Percentiles rank a stretch among this genome's conserved stretches.
Evolutionary conservation across 345 rosid species (phyloP).

Genomic region (Populus ilicifolia): DNA sequence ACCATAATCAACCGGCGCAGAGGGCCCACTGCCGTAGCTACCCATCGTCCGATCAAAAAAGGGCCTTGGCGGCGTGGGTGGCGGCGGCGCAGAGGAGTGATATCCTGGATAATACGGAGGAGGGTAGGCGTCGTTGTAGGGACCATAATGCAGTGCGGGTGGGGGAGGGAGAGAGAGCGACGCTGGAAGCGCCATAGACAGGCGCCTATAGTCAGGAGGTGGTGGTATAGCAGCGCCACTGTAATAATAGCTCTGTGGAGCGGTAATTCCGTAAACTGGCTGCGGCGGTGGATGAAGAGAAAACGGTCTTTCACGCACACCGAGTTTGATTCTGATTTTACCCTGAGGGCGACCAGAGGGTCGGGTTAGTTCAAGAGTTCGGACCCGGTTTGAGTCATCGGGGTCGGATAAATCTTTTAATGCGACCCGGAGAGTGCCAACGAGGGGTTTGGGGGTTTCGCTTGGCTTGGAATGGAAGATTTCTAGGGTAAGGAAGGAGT

Average conservation of each 20-base stretch:
- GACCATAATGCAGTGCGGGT: slow-evolving; percentile 15
- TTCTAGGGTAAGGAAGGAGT: slow-evolving; percentile 39
- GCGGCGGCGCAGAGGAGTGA: slow-evolving; percentile 21
- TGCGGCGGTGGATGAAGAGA: slow-evolving; percentile 15
- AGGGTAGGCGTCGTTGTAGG: slow-evolving; percentile 24
- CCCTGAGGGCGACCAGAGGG: slow-evolving; percentile 68
- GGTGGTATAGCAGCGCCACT: slow-evolving; percentile 19
- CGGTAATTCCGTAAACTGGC: slow-evolving; percentile 23
- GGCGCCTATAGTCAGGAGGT: slow-evolving; percentile 9
- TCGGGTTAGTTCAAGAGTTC: slow-evolving; percentile 33
- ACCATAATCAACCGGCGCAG: slow-evolving; percentile 50
- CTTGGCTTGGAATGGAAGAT: slow-evolving; percentile 56
- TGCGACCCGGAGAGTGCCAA: slow-evolving; percentile 40
- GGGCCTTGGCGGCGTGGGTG: slow-evolving; percentile 30
- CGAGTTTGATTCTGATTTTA: slow-evolving; percentile 45
- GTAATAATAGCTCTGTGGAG: slow-evolving; percentile 28
- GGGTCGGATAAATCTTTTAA: slow-evolving; percentile 27
- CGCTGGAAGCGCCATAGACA: slow-evolving; percentile 19
- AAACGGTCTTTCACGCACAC: slow-evolving; percentile 37
- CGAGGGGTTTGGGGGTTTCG: slow-evolving; percentile 53
- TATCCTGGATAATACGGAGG: slow-evolving; percentile 14
- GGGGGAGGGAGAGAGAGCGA: slow-evolving; percentile 23
- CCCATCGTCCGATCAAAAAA: slow-evolving; percentile 18
- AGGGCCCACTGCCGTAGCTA: slow-evolving; percentile 28
- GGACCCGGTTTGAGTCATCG: slow-evolving; percentile 21